A percentile compares a stretch with the other conserved stretches of the same genome.
Evolutionary conservation across 176 grass and related monocot genomes (phyloP).

Genomic region (Cymbopogon citratus): DNA sequence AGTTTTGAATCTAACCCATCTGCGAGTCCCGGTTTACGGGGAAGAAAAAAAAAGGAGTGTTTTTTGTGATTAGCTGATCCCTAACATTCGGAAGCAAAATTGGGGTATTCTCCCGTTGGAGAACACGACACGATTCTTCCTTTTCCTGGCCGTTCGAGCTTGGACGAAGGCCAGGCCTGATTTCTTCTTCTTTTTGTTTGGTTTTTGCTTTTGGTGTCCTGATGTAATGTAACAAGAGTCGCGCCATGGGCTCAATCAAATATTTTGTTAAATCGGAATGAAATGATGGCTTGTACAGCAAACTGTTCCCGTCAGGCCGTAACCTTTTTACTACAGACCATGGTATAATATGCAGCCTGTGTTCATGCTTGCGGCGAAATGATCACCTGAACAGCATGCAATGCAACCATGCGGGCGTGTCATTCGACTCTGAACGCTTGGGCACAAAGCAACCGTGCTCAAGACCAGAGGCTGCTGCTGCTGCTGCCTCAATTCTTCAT

Average conservation of each 20-base stretch:
- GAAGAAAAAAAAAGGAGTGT: background rate
- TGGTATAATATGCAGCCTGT: background rate
- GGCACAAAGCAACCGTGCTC: conserved; percentile 34
- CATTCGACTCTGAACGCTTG: conserved; percentile 26
- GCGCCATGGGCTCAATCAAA: background rate
- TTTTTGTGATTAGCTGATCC: conserved; percentile 16
- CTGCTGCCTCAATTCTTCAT: background rate
- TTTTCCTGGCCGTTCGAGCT: background rate
- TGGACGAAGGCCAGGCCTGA: background rate
- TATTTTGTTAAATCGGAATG: background rate
- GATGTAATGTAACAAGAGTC: conserved; percentile 26
- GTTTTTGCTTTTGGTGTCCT: background rate
- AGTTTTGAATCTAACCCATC: conserved; percentile 34
- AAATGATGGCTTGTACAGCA: conserved; percentile 30
- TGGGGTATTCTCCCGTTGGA: background rate
- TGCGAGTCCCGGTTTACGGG: background rate
- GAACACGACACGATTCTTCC: background rate
- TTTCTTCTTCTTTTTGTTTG: background rate
- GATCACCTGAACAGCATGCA: conserved; percentile 15
- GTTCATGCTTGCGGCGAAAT: conserved; percentile 37
- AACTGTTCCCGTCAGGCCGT: background rate
- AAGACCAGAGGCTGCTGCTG: background rate
- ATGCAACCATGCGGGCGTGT: background rate
- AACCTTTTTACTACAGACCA: background rate
- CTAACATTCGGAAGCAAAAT: conserved; percentile 26